phyloP scores from a whole-genome alignment of 1,284 basidiomycete species.

The Phellopilus nigrolimitatus region DNA sequence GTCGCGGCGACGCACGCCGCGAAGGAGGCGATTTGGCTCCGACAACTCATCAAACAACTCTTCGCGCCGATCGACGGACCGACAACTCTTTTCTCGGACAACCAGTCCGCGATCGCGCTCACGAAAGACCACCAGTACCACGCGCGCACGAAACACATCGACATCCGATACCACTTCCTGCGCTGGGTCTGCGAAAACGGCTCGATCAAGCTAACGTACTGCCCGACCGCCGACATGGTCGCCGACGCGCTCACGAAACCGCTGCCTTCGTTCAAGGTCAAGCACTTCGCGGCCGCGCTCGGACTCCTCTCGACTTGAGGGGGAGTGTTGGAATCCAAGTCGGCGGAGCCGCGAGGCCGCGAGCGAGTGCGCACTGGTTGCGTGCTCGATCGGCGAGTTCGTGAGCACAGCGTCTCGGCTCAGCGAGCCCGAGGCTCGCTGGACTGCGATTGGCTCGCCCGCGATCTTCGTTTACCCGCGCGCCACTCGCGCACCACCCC shows the following conservation, averaged over 20 bases:
- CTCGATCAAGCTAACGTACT: slow-evolving; percentile 17
- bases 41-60: slow-evolving; percentile 21
- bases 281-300: background rate
- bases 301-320: slow-evolving; percentile 16
- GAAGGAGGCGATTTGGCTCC: slow-evolving; percentile 26
- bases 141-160: slow-evolving; percentile 32
- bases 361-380: too few relatives aligned
- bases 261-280: slow-evolving; percentile 9
- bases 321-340: slow-evolving; percentile 22
- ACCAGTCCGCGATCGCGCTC: slow-evolving; percentile 26
- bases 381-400: too few relatives aligned
- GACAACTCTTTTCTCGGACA: slow-evolving; percentile 26
- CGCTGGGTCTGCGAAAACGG: slow-evolving; percentile 21
- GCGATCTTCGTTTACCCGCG: too few relatives aligned
- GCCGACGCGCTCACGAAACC: slow-evolving; percentile 24
- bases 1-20: slow-evolving; percentile 20
- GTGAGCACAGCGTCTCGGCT: too few relatives aligned
- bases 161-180: slow-evolving; percentile 28
- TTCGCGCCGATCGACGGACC: slow-evolving; percentile 2
- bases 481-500: too few relatives aligned
- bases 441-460: too few relatives aligned
- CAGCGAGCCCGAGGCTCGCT: too few relatives aligned
- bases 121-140: slow-evolving; percentile 27
- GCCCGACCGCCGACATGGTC: slow-evolving; percentile 18
- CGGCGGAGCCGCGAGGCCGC: too few relatives aligned